These are phyloP conservation scores for Athelia psychrophila DNA, from an alignment of 1,284 basidiomycete species.

Conservation along the genomic window DNA sequence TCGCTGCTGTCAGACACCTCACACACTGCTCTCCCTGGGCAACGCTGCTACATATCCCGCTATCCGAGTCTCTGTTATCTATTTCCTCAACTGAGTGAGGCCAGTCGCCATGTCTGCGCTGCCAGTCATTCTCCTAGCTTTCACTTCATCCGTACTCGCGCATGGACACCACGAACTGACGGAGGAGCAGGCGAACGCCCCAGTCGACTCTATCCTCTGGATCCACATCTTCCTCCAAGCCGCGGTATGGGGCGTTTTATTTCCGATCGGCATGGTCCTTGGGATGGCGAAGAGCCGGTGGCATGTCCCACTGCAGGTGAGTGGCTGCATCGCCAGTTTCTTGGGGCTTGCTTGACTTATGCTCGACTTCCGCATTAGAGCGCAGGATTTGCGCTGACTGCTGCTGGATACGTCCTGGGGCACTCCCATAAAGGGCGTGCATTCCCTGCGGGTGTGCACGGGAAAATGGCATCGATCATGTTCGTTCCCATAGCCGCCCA, in stretches of 20 bases:
- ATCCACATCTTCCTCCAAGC: conserved; percentile 79
- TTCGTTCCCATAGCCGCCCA: conserved; percentile 68
- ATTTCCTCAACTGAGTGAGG: too few relatives aligned
- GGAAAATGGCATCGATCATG: conserved; percentile 68
- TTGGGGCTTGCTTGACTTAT: too few relatives aligned
- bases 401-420: conserved; percentile 73
- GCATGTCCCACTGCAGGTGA: conserved; percentile 84
- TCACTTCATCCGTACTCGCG: conserved; percentile 23
- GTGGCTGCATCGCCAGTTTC: conserved; percentile 15
- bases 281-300: conserved; percentile 77
- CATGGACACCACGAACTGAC: conserved; percentile 62
- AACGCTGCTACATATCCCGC: too few relatives aligned
- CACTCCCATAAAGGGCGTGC: conserved; percentile 78
- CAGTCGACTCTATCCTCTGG: conserved; percentile 76
- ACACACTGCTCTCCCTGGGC: too few relatives aligned
- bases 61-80: too few relatives aligned
- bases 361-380: conserved; percentile 42
- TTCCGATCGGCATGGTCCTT: conserved; percentile 86
- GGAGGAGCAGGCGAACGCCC: conserved; percentile 64
- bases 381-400: conserved; percentile 65
- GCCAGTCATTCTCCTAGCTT: not conserved
- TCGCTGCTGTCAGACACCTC: too few relatives aligned
- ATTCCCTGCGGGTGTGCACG: conserved; percentile 73
- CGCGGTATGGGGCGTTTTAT: conserved; percentile 78
- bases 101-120: not conserved